Conservation (phyloP, 176 grass and related monocot genomes). For the Oryza punctata region DNA sequence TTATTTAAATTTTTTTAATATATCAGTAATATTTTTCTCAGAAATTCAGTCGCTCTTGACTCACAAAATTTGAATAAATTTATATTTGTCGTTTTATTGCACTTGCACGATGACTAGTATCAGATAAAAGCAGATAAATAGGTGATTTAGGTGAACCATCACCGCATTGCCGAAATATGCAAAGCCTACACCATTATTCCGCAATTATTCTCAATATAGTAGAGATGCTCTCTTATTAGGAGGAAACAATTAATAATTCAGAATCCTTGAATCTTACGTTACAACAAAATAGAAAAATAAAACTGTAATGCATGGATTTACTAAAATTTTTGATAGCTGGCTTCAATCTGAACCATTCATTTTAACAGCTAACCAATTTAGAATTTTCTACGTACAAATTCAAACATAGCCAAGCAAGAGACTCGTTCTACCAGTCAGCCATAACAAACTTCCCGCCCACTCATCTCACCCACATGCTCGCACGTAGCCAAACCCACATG, state of each 20-base stretch:
- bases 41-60: no score
- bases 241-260: neutral
- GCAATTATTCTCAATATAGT: neutral
- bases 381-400: neutral
- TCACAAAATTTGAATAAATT: no score
- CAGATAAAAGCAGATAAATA: no score
- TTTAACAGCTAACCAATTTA: neutral
- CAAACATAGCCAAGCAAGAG: conserved; percentile 15
- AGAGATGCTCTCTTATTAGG: neutral
- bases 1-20: no score
- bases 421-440: conserved; percentile 29
- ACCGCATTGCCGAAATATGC: neutral
- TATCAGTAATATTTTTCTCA: no score
- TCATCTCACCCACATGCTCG: conserved; percentile 42
- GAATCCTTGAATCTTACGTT: neutral
- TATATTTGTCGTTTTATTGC: no score
- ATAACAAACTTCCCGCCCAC: conserved; percentile 44
- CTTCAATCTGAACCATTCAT: neutral
- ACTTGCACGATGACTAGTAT: no score
- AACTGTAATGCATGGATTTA: neutral
- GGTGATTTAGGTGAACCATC: no score
- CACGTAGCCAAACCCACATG: conserved; percentile 50
- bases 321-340: neutral
- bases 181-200: neutral
- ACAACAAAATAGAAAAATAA: neutral